Evolutionary conservation across 202 grass and related monocot genomes (phyloP).

Genomic region (Cymbopogon flexuosus): DNA sequence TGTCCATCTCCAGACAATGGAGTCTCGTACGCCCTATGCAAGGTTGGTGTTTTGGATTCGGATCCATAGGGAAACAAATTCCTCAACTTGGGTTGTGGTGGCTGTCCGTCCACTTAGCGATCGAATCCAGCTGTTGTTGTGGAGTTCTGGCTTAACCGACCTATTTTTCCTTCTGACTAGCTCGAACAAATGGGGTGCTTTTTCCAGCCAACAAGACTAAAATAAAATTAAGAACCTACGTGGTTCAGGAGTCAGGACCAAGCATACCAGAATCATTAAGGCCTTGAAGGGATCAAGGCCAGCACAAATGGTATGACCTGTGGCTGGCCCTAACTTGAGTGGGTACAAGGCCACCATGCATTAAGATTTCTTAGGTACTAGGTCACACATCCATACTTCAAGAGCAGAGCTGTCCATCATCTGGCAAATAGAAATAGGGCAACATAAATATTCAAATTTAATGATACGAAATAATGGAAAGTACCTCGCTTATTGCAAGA

Average conservation of each 20-base stretch:
- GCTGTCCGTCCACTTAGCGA: too few relatives aligned
- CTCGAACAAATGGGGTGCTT: too few relatives aligned
- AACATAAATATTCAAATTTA: conserved; percentile 2
- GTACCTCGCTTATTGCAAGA: conserved; percentile 9
- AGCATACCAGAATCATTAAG: conserved; percentile 24
- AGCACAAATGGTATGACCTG: conserved; percentile 29
- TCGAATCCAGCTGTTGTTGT: too few relatives aligned
- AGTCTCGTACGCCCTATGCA: too few relatives aligned
- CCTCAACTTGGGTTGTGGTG: too few relatives aligned
- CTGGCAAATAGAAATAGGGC: conserved; percentile 9
- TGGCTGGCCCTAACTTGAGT: conserved; percentile 25
- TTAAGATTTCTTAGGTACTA: conserved; percentile 28
- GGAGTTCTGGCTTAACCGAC: too few relatives aligned
- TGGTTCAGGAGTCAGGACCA: conserved; percentile 27
- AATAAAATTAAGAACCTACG: background rate
- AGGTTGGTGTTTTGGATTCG: too few relatives aligned
- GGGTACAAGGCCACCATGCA: conserved; percentile 23
- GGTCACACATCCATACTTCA: conserved; percentile 22
- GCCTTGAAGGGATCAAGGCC: background rate
- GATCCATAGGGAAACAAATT: too few relatives aligned
- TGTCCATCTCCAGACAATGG: too few relatives aligned
- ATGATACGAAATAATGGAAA: background rate
- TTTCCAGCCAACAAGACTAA: conserved; percentile 18
- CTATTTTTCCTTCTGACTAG: too few relatives aligned
- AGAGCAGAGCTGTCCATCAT: conserved; percentile 27